These are phyloP conservation scores for Aplosporella prunicola DNA, from an alignment of 2,329 filamentous ascomycete species.

Conservation along the genomic window DNA sequence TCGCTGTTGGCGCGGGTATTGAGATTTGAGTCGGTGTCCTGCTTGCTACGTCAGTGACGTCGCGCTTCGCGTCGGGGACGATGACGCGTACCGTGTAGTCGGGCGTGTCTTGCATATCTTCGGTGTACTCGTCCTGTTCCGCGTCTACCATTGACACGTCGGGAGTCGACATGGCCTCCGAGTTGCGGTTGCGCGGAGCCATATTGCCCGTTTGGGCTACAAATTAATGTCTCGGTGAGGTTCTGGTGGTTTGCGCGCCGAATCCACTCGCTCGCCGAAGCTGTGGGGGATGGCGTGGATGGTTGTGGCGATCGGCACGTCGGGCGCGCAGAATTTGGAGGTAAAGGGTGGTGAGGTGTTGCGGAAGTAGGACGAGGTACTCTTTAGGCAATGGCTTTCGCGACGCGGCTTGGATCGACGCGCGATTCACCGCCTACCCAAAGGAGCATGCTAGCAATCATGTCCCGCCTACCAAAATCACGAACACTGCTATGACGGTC, in stretches of 20 bases:
- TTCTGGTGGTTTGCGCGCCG: constrained; percentile 4
- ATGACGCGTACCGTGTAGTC: constrained; percentile 46
- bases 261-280: constrained; percentile 4
- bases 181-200: constrained; percentile 28
- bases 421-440: too few relatives aligned
- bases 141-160: constrained; percentile 32
- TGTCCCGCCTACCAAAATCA: too few relatives aligned
- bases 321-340: constrained; percentile 10
- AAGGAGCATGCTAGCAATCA: too few relatives aligned
- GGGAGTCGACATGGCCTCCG: constrained; percentile 23
- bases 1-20: constrained; percentile 74
- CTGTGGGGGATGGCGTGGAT: background rate
- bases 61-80: constrained; percentile 1
- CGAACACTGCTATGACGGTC: too few relatives aligned
- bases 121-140: constrained; percentile 17
- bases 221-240: too few relatives aligned
- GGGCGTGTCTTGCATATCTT: constrained; percentile 50
- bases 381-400: too few relatives aligned
- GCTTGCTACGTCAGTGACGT: constrained; percentile 16
- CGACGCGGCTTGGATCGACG: too few relatives aligned
- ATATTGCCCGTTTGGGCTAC: constrained; percentile 22
- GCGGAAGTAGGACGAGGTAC: too few relatives aligned
- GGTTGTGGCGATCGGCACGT: constrained; percentile 10
- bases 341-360: too few relatives aligned
- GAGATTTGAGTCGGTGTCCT: constrained; percentile 58